These are phyloP conservation scores for Neoboletus magnificus DNA, from an alignment of 768 basidiomycete genomes.

Conservation along the genomic window DNA sequence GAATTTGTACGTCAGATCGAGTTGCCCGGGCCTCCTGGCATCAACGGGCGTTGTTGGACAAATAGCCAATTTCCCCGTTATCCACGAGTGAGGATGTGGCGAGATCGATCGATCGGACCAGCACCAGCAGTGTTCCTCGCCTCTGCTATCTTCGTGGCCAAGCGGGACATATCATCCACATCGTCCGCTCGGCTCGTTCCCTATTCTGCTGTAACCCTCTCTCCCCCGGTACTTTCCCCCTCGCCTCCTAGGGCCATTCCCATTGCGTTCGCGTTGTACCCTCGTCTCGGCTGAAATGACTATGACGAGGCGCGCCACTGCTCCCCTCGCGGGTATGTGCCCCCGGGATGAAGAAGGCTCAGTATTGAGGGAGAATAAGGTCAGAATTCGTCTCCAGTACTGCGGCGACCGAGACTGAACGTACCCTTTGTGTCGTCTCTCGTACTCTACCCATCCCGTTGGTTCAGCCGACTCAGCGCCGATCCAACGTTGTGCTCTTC, in stretches of 20 bases:
- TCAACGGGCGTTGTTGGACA: conserved; percentile 17
- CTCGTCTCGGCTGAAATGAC: neutral
- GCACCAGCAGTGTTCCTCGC: neutral
- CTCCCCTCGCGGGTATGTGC: neutral
- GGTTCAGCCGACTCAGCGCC: conserved; percentile 8
- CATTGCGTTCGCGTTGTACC: neutral
- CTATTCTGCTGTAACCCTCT: neutral
- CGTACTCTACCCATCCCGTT: conserved; percentile 1
- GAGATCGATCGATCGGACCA: conserved; percentile 9
- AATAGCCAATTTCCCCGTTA: neutral
- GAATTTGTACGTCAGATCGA: conserved; percentile 3
- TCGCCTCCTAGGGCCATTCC: neutral
- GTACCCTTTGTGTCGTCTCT: neutral
- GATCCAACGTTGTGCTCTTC: conserved; percentile 27
- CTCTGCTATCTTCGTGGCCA: neutral
- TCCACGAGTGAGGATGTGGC: conserved; percentile 1
- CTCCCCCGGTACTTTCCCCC: neutral
- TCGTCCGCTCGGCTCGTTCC: neutral
- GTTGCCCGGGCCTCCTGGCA: conserved; percentile 4
- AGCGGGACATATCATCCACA: conserved; percentile 7
- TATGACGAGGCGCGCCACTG: conserved; percentile 4
- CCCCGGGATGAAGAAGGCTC: neutral
- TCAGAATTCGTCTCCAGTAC: neutral
- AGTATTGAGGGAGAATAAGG: conserved; percentile 7
- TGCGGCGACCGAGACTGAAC: conserved; percentile 5